A percentile compares a stretch with the other conserved stretches of the same genome.
Conservation (phyloP, 768 basidiomycete species). For the Mycena albidolilacea region DNA sequence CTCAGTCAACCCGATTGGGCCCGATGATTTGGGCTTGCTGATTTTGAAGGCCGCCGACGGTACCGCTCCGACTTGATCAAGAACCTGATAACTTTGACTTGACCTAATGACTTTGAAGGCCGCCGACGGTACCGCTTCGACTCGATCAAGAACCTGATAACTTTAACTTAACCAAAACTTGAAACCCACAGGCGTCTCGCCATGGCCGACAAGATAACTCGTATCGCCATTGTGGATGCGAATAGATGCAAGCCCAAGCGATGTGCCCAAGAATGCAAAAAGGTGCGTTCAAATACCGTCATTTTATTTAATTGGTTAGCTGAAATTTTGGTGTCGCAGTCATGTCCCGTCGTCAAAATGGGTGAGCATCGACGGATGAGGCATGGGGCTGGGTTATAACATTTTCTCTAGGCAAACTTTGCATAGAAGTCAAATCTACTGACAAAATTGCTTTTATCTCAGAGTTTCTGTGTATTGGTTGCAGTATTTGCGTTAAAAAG, state of each 20-base stretch:
- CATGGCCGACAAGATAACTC: slow-evolving; percentile 97
- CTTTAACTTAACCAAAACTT: slow-evolving; percentile 18
- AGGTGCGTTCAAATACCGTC: slow-evolving; percentile 61
- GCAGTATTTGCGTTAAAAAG: slow-evolving; percentile 99
- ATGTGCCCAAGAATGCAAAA: slow-evolving; percentile 98
- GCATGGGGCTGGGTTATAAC: slow-evolving; percentile 7
- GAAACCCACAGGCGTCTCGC: neutral
- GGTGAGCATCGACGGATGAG: slow-evolving; percentile 61
- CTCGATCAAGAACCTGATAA: no score
- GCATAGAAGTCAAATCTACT: slow-evolving; percentile 96
- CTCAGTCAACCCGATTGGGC: no score
- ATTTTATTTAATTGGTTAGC: slow-evolving; percentile 36
- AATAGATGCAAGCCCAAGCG: slow-evolving; percentile 98
- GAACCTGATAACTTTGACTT: neutral
- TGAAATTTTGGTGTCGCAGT: slow-evolving; percentile 56
- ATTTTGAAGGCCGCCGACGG: no score
- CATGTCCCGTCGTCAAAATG: slow-evolving; percentile 98
- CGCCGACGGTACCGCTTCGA: slow-evolving; percentile 5
- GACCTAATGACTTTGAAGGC: neutral
- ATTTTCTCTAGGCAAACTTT: slow-evolving; percentile 84
- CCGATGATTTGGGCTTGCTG: slow-evolving; percentile 4
- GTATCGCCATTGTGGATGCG: slow-evolving; percentile 94
- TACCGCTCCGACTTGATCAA: no score
- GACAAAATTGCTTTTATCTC: slow-evolving; percentile 99
- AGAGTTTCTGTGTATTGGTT: slow-evolving; percentile 98